phyloP scores from a whole-genome alignment of 768 basidiomycete genomes.

The Lactarius sp. region DNA sequence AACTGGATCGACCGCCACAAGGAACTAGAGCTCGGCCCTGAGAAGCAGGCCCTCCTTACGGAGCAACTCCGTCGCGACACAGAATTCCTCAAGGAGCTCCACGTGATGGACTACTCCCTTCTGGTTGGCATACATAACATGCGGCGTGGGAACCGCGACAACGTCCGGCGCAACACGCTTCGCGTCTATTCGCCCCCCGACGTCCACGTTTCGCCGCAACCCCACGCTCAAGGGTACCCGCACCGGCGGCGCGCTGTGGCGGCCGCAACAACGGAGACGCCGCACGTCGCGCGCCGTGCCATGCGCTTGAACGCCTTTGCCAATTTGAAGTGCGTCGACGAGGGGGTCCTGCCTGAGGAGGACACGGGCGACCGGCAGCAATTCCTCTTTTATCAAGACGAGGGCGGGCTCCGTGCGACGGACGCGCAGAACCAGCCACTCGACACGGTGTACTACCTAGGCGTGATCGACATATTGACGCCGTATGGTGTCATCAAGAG shows the following conservation, averaged over 20 bases:
- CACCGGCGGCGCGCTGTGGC: conserved; percentile 8
- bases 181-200: conserved; percentile 83
- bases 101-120: conserved; percentile 96
- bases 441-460: conserved; percentile 87
- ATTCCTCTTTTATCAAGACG: conserved; percentile 95
- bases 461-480: conserved; percentile 95
- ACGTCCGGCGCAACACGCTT: conserved; percentile 83
- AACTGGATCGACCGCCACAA: conserved; percentile 89
- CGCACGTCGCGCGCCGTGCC: conserved; percentile 78
- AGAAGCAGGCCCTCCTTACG: conserved; percentile 84
- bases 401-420: conserved; percentile 88
- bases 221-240: conserved; percentile 44
- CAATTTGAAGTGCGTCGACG: conserved; percentile 28
- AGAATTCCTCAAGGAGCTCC: conserved; percentile 73
- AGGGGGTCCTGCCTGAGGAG: conserved; percentile 55
- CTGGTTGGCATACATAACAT: conserved; percentile 93
- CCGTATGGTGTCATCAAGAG: conserved; percentile 77
- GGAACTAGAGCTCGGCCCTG: conserved; percentile 86
- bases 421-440: conserved; percentile 72
- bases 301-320: conserved; percentile 58
- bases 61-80: conserved; percentile 89
- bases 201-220: conserved; percentile 51
- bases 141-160: conserved; percentile 86
- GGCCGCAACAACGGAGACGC: conserved; percentile 56
- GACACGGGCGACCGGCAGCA: conserved; percentile 61